phyloP scores from a whole-genome alignment of 2,329 filamentous ascomycete genomes.

The Phoma sp. region DNA sequence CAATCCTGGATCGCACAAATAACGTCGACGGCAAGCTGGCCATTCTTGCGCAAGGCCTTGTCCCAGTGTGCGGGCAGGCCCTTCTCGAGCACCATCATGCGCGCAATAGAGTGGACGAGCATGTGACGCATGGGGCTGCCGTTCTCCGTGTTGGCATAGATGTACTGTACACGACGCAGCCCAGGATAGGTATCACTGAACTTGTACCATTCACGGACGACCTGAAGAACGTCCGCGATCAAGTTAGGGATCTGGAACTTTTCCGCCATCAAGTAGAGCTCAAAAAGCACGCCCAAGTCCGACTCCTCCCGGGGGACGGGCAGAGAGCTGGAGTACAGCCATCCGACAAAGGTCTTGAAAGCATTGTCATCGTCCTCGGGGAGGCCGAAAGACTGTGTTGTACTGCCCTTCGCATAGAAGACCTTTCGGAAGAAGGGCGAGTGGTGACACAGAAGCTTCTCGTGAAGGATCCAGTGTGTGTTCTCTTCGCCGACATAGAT shows the following conservation, averaged over 20 bases:
- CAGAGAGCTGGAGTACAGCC: conserved; percentile 60
- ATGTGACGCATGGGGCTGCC: conserved; percentile 56
- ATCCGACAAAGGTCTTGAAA: conserved; percentile 59
- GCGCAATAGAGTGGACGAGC: conserved; percentile 56
- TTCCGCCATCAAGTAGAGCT: conserved; percentile 61
- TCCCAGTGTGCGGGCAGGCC: conserved; percentile 61
- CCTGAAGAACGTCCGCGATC: conserved; percentile 56
- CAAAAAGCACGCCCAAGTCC: conserved; percentile 58
- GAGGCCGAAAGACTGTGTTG: conserved; percentile 53
- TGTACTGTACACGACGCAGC: conserved; percentile 59
- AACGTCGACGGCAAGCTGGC: conserved; percentile 61
- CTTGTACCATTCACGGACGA: conserved; percentile 59
- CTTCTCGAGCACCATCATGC: conserved; percentile 58
- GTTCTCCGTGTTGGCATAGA: conserved; percentile 57
- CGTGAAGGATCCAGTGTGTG: conserved; percentile 62
- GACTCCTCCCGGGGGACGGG: conserved; percentile 56
- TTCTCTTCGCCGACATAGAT: conserved; percentile 62
- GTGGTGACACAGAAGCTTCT: conserved; percentile 62
- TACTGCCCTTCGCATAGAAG: conserved; percentile 52
- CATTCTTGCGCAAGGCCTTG: conserved; percentile 60
- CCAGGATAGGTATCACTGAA: conserved; percentile 59
- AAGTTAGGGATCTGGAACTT: conserved; percentile 59
- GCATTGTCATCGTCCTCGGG: conserved; percentile 59
- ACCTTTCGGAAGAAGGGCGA: conserved; percentile 60
- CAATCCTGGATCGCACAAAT: conserved; percentile 61